Evolutionary conservation across 2,329 filamentous ascomycete species (phyloP).

Genomic region (Exophiala lecanii-corni): DNA sequence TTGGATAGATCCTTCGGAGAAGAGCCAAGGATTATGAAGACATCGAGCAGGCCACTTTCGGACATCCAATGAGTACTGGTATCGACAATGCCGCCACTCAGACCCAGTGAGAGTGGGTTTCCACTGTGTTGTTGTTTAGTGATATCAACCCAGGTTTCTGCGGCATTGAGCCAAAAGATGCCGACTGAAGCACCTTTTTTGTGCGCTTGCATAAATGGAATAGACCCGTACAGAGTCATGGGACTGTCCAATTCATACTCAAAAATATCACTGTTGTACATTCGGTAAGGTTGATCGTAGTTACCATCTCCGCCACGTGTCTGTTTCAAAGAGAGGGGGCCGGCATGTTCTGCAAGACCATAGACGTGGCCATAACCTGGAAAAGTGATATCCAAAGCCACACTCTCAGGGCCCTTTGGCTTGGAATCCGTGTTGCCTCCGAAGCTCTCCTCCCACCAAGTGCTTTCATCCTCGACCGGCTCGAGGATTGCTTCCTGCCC

Average conservation of each 20-base stretch:
- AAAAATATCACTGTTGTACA: slow-evolving; percentile 97
- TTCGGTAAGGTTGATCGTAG: slow-evolving; percentile 81
- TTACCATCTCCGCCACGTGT: slow-evolving; percentile 81
- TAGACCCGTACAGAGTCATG: slow-evolving; percentile 97
- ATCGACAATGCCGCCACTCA: slow-evolving; percentile 60
- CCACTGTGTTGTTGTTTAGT: slow-evolving; percentile 68
- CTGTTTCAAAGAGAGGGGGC: slow-evolving; percentile 79
- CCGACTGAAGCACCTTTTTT: slow-evolving; percentile 89
- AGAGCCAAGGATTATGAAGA: slow-evolving; percentile 91
- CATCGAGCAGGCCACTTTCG: slow-evolving; percentile 80
- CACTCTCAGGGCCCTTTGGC: slow-evolving; percentile 87
- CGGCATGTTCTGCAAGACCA: slow-evolving; percentile 89
- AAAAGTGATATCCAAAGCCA: slow-evolving; percentile 88
- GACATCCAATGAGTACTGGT: slow-evolving; percentile 97
- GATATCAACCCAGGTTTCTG: slow-evolving; percentile 96
- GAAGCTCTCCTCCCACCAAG: slow-evolving; percentile 97
- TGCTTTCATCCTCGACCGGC: slow-evolving; percentile 69
- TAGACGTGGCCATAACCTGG: slow-evolving; percentile 87
- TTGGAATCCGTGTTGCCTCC: slow-evolving; percentile 94
- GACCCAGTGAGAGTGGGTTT: slow-evolving; percentile 73
- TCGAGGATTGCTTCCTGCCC: slow-evolving; percentile 37
- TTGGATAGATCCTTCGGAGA: slow-evolving; percentile 76
- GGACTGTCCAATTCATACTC: slow-evolving; percentile 96
- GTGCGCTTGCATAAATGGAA: slow-evolving; percentile 97
- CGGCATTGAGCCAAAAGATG: slow-evolving; percentile 95